Evolutionary conservation across 2,329 filamentous ascomycete species (phyloP), one percentile per base, ranked within the genome.

Genomic region (Fusarium piperis): DNA sequence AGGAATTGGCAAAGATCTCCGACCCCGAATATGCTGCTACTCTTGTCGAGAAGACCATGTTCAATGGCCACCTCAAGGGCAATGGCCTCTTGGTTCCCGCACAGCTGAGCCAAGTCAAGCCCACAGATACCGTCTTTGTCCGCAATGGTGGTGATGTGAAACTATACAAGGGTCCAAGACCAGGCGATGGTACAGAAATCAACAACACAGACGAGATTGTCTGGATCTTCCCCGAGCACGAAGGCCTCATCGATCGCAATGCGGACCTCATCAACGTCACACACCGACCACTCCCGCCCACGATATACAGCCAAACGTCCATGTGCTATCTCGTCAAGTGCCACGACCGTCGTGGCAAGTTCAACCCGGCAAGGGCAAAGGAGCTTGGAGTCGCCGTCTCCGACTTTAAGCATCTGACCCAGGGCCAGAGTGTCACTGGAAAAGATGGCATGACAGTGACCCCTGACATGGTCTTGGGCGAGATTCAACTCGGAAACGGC

Each of bases 251-350:
- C 1, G 67, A 72, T 23, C 63, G 48, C 3, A 53, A 67, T 3
- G 64, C 38, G 10, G 64, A 72, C 16, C 48, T 59, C 8, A 48
- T 73, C 23, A 59, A 69, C 18, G 57, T 81, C 3, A 66, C 73
- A 20, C 68, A 78, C 23, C 65, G 64, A 3, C 65, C 77, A 3
- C 85, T 98, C 3, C 96, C 96, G 0, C 85, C 85, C 0, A 93
- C 93, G 0, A 82, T 85, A 20, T 92, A 91, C 6, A 89, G 89
- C 1, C 84, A 85, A 30, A 90, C 91, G 52, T 91, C 94, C 7
- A 84, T 98, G 74, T 97, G 92, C 64, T 99, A 99, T 80, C 91
- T 99, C 64, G 87, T 97, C 78, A 93, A 94, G 74, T 90, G 89
- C 60, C 90, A 94, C 69, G 85, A 91, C 38, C 87, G 92, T 60